Base-by-base conservation (phyloP, 2,329 filamentous ascomycete genomes). In the Boeremia lycopersici region DNA sequence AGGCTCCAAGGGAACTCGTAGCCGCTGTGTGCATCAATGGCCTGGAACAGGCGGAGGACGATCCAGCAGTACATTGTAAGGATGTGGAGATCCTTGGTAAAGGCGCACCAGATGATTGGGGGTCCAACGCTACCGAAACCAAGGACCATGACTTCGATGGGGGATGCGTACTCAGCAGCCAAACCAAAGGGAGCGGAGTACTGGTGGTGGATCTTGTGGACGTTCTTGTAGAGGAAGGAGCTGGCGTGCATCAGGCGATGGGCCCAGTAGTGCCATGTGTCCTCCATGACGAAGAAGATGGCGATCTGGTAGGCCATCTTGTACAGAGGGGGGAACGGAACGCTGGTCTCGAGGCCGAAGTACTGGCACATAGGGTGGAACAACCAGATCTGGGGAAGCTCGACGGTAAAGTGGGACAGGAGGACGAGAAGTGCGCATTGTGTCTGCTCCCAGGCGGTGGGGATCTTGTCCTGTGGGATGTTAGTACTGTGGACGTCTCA, bases 61-160 rank as follows among this genome's bases (percentile, higher is more conserved):
- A 99, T 98, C 95, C 95, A 99, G 63, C 89, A 74, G 79, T 98
- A 99, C 93, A 99, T 98, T 69, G 95, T 99, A 75, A 97, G 76
- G 59, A 99, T 90, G 79, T 99, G 95, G 33, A 99, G 83, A 63
- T 99, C 88, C 62, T 88, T 86, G 39, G 92, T 96, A 70, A 96
- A 62, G 40, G 86, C 86, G 68, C 90, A 91, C 87, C 91, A 95
- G 34, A 96, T 61, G 63, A 98, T 89, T 31, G 95, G 95, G 31
- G 85, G 82, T 56, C 90, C 86, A 60, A 99, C 89, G 1, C 89
- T 89, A 60, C 95, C 95, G 54, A 96, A 82, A 34, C 93, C 95
- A 44, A 99, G 87, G 53, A 96, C 85, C 89, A 97, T 96, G 64
- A 93, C 91, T 79, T 99, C 95, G 66, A 98, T 96, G 0, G 95